Evolutionary conservation across 176 grass and related monocot genomes (phyloP).

Genomic region (Hsuehochloa calcarea): DNA sequence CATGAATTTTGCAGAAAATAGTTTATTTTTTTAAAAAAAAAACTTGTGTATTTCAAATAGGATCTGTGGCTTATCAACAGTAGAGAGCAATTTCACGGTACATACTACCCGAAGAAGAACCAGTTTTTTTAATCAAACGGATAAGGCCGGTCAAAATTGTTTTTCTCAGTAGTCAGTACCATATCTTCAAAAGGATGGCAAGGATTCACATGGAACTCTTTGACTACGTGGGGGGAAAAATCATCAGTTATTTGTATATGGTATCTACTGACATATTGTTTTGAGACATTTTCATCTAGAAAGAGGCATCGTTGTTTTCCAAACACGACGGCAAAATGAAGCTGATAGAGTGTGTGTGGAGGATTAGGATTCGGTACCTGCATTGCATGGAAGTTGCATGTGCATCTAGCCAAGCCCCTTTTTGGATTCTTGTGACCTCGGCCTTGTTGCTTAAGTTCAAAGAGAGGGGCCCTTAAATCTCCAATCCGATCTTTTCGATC

Average conservation of each 20-base stretch:
- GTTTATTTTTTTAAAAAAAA: no score
- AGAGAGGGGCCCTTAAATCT: not conserved
- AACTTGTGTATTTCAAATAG: no score
- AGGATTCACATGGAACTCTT: not conserved
- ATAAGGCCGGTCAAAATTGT: not conserved
- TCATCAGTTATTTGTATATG: not conserved
- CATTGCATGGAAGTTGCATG: not conserved
- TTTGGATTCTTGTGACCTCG: not conserved
- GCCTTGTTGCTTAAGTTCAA: conserved; percentile 17
- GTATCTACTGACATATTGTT: not conserved
- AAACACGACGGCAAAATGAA: not conserved
- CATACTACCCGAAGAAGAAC: not conserved
- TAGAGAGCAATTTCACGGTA: not conserved
- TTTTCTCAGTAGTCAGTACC: not conserved
- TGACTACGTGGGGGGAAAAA: not conserved
- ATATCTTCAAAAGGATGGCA: not conserved
- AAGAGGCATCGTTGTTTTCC: not conserved
- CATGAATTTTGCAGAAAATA: no score
- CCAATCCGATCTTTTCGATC: not conserved
- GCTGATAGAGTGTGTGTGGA: not conserved
- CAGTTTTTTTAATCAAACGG: not conserved
- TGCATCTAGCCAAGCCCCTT: not conserved
- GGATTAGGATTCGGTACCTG: not conserved
- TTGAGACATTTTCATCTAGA: not conserved
- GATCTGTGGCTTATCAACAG: not conserved